Percentiles rank a stretch among this genome's conserved stretches.
Conservation (phyloP, 2,329 filamentous ascomycete genomes). For the Venturia effusa region DNA sequence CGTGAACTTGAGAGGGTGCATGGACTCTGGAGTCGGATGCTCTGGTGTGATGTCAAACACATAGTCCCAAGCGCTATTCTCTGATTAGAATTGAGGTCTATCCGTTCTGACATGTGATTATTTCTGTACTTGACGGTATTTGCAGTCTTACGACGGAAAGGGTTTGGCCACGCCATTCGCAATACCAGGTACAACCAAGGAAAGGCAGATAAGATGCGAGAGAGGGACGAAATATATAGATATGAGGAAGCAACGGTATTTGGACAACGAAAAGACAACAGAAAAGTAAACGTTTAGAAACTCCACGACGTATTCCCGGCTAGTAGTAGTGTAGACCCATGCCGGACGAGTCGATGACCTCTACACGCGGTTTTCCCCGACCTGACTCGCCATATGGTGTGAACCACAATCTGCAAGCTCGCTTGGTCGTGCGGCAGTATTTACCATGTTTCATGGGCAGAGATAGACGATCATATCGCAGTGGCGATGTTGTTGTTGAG, state of each 20-base stretch:
- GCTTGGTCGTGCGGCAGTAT: background rate
- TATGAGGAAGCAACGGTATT: background rate
- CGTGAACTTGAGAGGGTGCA: slow-evolving; percentile 49
- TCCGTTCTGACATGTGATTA: slow-evolving; percentile 13
- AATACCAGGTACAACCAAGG: background rate
- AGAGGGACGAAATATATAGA: background rate
- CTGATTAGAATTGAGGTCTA: slow-evolving; percentile 3
- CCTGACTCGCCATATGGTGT: too few species aligned
- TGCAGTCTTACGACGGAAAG: slow-evolving; percentile 30
- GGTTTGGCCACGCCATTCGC: slow-evolving; percentile 33
- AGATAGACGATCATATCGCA: background rate
- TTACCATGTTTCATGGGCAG: too few species aligned
- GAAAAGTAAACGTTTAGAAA: background rate
- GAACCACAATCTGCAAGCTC: background rate
- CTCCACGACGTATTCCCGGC: background rate
- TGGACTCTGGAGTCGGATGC: slow-evolving; percentile 50
- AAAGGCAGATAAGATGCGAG: background rate
- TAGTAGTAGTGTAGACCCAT: background rate
- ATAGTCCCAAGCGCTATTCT: slow-evolving; percentile 49
- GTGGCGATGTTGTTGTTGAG: background rate
- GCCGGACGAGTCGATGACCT: background rate
- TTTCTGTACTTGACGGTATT: slow-evolving; percentile 32
- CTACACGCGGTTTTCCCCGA: background rate
- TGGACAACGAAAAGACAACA: background rate
- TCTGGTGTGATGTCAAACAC: slow-evolving; percentile 57